phyloP scores from a whole-genome alignment of 441 rosid species.

The Populus hybrid region DNA sequence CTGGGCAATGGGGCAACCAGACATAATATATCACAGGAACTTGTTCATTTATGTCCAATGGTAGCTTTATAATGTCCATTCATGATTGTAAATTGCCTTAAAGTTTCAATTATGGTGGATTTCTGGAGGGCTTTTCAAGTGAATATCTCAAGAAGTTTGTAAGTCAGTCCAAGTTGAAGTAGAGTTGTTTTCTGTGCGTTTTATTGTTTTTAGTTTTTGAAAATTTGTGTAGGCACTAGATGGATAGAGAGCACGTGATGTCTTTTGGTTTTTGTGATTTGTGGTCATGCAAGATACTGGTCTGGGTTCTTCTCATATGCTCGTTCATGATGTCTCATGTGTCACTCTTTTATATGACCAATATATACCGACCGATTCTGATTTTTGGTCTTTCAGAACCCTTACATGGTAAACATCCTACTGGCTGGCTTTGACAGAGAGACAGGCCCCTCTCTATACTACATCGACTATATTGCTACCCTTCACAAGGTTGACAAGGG shows the following conservation, averaged over 20 bases:
- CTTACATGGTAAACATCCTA: slow-evolving; percentile 83
- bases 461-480: slow-evolving; percentile 90
- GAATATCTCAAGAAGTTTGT: background rate
- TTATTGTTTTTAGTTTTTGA: background rate
- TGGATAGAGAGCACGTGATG: background rate
- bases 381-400: slow-evolving; percentile 49
- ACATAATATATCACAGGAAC: background rate
- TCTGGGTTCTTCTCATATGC: background rate
- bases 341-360: too few species aligned
- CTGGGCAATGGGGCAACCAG: background rate
- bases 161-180: background rate
- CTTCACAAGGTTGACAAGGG: slow-evolving; percentile 97
- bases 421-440: slow-evolving; percentile 94
- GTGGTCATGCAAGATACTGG: background rate
- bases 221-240: background rate
- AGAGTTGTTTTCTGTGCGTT: background rate
- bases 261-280: background rate
- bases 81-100: background rate
- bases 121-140: background rate
- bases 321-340: too few species aligned
- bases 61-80: background rate
- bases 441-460: slow-evolving; percentile 90
- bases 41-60: background rate
- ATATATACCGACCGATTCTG: background rate
- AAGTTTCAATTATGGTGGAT: background rate